Percentiles rank a stretch among this genome's conserved stretches.
Conservation (phyloP, 352 stramenopile species). For the Peronospora destructor region DNA sequence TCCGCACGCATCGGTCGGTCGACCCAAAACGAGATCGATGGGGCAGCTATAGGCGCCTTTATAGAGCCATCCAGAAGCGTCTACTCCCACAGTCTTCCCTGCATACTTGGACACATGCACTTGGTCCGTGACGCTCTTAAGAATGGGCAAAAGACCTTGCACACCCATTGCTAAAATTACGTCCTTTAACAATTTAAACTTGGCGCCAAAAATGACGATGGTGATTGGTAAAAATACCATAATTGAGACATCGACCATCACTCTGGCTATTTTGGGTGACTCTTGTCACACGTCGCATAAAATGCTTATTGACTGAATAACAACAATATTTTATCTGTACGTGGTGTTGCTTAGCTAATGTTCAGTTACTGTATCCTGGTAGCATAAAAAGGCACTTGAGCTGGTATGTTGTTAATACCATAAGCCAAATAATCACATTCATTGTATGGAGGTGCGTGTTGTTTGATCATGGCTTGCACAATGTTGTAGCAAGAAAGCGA, state of each 20-base stretch:
- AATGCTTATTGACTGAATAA: no score
- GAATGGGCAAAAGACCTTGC: conserved; percentile 42
- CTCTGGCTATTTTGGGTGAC: no score
- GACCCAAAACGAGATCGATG: conserved; percentile 66
- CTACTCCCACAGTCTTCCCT: conserved; percentile 66
- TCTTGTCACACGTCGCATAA: no score
- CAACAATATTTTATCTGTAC: no score
- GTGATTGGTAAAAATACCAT: conserved; percentile 10
- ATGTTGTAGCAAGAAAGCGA: no score
- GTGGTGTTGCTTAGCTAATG: no score
- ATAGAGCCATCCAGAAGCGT: conserved; percentile 83
- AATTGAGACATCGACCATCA: background rate
- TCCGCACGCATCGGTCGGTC: conserved; percentile 45
- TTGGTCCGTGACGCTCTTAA: conserved; percentile 70
- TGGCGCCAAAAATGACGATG: conserved; percentile 10
- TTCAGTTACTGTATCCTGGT: no score
- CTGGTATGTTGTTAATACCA: no score
- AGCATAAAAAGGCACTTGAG: no score
- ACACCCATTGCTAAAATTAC: conserved; percentile 54
- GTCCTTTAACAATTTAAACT: conserved; percentile 15
- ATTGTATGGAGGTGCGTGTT: no score
- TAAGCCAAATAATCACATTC: no score
- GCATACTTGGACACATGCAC: conserved; percentile 74
- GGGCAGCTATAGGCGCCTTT: conserved; percentile 86
- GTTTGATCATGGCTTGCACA: no score